These are phyloP conservation scores for Stropharia rugosoannulata DNA, from an alignment of 768 basidiomycete genomes.

Conservation along the genomic window DNA sequence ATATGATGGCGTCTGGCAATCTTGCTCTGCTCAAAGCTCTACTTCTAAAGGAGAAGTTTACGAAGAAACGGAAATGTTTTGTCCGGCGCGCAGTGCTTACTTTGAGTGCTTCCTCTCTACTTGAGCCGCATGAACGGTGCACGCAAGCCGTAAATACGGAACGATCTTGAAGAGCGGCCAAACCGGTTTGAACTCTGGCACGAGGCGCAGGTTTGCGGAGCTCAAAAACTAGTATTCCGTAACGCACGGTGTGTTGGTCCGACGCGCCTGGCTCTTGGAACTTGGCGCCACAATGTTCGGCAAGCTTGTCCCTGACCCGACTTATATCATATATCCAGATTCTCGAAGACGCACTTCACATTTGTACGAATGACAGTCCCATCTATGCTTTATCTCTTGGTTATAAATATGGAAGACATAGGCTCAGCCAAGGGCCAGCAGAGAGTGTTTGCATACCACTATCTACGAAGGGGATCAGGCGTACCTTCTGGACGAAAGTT, in stretches of 20 bases:
- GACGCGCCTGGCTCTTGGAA: slow-evolving; percentile 10
- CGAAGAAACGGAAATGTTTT: no score
- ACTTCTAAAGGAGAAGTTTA: no score
- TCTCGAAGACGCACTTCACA: not conserved
- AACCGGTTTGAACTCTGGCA: slow-evolving; percentile 1
- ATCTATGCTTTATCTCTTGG: no score
- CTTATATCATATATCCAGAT: not conserved
- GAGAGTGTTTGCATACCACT: not conserved
- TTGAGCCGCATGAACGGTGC: not conserved
- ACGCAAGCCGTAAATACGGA: not conserved
- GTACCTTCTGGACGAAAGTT: slow-evolving; percentile 9
- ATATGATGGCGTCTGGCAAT: no score
- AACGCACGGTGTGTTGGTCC: not conserved
- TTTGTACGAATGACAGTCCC: no score
- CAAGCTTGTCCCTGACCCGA: not conserved
- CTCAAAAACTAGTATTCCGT: slow-evolving; percentile 7
- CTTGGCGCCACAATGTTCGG: not conserved
- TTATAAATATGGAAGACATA: no score
- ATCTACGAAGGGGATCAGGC: not conserved
- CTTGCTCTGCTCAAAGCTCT: no score
- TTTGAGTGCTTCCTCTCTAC: no score
- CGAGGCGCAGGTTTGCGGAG: slow-evolving; percentile 11
- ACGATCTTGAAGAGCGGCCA: not conserved
- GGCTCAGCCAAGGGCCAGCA: no score
- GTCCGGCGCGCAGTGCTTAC: no score